Evolutionary conservation across 2,329 filamentous ascomycete species (phyloP).

Genomic region (Sporothrix luriei): DNA sequence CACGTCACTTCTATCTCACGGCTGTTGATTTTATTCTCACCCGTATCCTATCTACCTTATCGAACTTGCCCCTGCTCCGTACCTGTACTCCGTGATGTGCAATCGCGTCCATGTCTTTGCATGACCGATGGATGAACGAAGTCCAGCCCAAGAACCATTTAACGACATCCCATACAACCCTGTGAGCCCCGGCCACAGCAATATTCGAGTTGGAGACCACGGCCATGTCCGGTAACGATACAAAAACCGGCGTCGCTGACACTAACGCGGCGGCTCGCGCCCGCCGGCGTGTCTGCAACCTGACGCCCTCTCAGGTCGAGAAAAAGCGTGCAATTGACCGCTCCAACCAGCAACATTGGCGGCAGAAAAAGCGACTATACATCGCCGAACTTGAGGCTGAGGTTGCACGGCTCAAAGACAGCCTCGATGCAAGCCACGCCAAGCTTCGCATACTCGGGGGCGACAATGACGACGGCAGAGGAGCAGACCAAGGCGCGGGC

Average conservation of each 20-base stretch:
- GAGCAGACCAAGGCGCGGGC: background rate
- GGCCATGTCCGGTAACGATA: background rate
- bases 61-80: background rate
- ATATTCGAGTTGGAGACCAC: background rate
- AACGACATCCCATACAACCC: slow-evolving; percentile 4
- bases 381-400: slow-evolving; percentile 29
- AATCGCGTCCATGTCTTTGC: slow-evolving; percentile 24
- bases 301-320: slow-evolving; percentile 73
- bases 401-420: slow-evolving; percentile 20
- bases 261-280: slow-evolving; percentile 1
- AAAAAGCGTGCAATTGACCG: slow-evolving; percentile 59
- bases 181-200: background rate
- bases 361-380: slow-evolving; percentile 25
- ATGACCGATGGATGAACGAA: slow-evolving; percentile 16
- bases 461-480: background rate
- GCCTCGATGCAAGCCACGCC: slow-evolving; percentile 21
- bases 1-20: background rate
- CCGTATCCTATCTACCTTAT: background rate
- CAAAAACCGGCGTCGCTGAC: background rate
- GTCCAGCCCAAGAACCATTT: background rate
- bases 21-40: background rate
- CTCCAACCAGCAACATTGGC: slow-evolving; percentile 31
- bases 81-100: slow-evolving; percentile 11
- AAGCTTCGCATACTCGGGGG: slow-evolving; percentile 19
- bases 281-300: slow-evolving; percentile 46